A percentile compares a stretch with the other conserved stretches of the same genome.
Evolutionary conservation across 1,284 basidiomycete genomes (phyloP).

Genomic region (Rugosomyces carneus): DNA sequence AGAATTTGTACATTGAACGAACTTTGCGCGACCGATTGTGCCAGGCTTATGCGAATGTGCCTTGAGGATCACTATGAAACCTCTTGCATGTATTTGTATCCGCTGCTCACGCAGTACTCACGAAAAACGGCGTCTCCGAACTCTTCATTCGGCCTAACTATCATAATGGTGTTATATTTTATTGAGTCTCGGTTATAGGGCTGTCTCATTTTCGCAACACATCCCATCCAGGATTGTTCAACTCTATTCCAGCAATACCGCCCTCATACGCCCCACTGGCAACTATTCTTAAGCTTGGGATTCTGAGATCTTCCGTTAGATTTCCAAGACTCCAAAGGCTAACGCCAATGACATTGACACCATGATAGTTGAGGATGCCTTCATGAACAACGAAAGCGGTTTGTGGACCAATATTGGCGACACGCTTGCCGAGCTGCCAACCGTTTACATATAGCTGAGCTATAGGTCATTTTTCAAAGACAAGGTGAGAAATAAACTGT

Average conservation of each 20-base stretch:
- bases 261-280: slow-evolving; percentile 6
- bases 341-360: slow-evolving; percentile 12
- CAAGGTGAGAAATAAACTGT: no score
- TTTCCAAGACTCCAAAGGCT: slow-evolving; percentile 14
- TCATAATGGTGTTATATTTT: no score
- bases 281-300: slow-evolving; percentile 11
- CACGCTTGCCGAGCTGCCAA: slow-evolving; percentile 15
- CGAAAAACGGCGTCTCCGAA: no score
- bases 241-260: slow-evolving; percentile 7
- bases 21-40: no score
- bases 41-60: no score
- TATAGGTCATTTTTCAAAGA: no score
- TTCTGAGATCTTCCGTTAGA: slow-evolving; percentile 6
- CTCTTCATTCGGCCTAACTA: no score
- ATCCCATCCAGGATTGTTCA: slow-evolving; percentile 9
- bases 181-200: no score
- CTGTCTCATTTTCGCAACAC: background rate
- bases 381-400: slow-evolving; percentile 14
- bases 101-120: no score
- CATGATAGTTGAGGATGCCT: slow-evolving; percentile 15
- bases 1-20: no score
- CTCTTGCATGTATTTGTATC: no score
- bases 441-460: slow-evolving; percentile 18
- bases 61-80: no score
- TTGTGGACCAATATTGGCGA: slow-evolving; percentile 16